phyloP scores from a whole-genome alignment of 106 monocot species.

The Platanthera zijinensis region DNA sequence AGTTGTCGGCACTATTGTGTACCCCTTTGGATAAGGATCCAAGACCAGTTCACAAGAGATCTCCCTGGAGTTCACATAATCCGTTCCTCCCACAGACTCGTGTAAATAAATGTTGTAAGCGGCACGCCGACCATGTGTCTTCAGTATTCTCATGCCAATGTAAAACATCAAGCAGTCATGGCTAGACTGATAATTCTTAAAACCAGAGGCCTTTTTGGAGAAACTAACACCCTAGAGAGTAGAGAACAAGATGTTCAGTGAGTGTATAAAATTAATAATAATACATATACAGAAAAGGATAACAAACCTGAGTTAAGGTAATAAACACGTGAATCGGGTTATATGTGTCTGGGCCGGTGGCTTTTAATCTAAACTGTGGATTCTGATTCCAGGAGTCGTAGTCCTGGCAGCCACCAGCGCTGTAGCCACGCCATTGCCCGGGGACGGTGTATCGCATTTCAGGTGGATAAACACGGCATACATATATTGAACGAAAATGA shows the following conservation, averaged over 20 bases:
- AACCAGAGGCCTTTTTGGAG: slow-evolving; percentile 69
- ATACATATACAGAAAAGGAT: not conserved
- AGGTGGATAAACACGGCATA: slow-evolving; percentile 90
- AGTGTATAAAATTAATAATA: not conserved
- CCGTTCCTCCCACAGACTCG: slow-evolving; percentile 95
- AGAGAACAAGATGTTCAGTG: not conserved
- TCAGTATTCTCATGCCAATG: slow-evolving; percentile 95
- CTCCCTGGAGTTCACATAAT: slow-evolving; percentile 99
- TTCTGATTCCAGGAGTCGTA: slow-evolving; percentile 99
- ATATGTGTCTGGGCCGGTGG: slow-evolving; percentile 59
- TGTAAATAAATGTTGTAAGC: slow-evolving; percentile 98
- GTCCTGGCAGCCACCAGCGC: slow-evolving; percentile 96
- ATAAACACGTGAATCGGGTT: slow-evolving; percentile 90
- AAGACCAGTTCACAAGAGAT: slow-evolving; percentile 92
- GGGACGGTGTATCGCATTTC: slow-evolving; percentile 92
- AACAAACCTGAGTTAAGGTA: slow-evolving; percentile 80
- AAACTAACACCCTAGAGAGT: slow-evolving; percentile 74
- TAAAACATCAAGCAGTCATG: slow-evolving; percentile 89
- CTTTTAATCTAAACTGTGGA: slow-evolving; percentile 81
- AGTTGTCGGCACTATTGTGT: slow-evolving; percentile 94
- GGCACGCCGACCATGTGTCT: slow-evolving; percentile 83
- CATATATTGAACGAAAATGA: slow-evolving; percentile 94
- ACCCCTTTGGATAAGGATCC: slow-evolving; percentile 90
- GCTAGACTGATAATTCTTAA: slow-evolving; percentile 89
- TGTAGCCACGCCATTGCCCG: slow-evolving; percentile 96